These are phyloP conservation scores for Mycena indigotica DNA, from an alignment of 768 basidiomycete species.

Conservation along the genomic window DNA sequence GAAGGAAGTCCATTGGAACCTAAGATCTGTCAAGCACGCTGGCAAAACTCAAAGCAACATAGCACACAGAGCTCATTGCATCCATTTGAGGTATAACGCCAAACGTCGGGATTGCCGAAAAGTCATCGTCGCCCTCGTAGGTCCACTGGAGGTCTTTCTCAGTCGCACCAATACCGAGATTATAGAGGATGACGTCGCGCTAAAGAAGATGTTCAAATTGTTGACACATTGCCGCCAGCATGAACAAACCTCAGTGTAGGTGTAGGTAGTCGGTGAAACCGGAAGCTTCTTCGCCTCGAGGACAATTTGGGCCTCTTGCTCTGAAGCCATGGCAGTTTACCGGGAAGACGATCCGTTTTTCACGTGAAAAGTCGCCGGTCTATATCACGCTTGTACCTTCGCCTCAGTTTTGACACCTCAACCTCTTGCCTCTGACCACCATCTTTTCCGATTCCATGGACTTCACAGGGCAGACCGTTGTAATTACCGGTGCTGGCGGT, in stretches of 20 bases:
- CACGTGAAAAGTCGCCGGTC: no score
- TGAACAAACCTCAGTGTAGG: neutral
- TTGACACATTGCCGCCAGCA: neutral
- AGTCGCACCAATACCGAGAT: conserved; percentile 91
- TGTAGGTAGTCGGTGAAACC: neutral
- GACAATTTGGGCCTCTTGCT: conserved; percentile 1
- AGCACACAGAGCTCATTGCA: conserved; percentile 61
- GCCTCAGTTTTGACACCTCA: no score
- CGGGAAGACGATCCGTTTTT: no score
- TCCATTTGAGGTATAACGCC: conserved; percentile 92
- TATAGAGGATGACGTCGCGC: conserved; percentile 92
- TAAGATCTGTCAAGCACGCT: no score
- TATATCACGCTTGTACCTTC: no score
- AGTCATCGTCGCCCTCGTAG: conserved; percentile 87
- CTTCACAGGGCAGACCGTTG: conserved; percentile 88
- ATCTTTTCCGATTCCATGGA: no score
- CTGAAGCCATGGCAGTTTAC: no score
- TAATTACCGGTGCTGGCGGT: conserved; percentile 95
- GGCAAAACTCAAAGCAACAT: no score
- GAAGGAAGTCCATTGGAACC: conserved; percentile 91
- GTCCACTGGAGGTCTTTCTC: conserved; percentile 91
- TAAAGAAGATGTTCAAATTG: conserved; percentile 23
- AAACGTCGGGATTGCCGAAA: conserved; percentile 88
- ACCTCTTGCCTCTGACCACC: neutral
- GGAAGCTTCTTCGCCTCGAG: neutral